Evolutionary conservation across 768 basidiomycete species (phyloP).

Genomic region (Agaricus sinodeliciosus): DNA sequence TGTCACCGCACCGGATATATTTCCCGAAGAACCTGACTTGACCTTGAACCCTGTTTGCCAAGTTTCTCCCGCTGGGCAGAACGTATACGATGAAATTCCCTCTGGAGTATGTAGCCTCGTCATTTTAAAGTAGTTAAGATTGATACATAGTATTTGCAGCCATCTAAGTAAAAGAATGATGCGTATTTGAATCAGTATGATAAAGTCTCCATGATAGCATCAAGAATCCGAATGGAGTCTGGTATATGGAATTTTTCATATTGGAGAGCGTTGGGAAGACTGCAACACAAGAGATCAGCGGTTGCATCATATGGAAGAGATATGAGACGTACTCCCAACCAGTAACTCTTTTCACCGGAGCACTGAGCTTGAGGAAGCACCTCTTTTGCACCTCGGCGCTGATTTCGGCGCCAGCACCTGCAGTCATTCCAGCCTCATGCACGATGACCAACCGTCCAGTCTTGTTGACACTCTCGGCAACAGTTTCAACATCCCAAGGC

Average conservation of each 20-base stretch:
- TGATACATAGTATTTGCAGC: background rate
- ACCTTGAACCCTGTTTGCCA: no score
- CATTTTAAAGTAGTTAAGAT: background rate
- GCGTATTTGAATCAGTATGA: conserved; percentile 37
- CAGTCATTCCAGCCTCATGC: conserved; percentile 86
- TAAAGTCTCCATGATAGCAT: conserved; percentile 80
- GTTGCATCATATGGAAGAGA: background rate
- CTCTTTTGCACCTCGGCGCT: conserved; percentile 86
- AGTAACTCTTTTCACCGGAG: conserved; percentile 80
- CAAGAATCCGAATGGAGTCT: conserved; percentile 76
- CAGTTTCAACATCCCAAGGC: conserved; percentile 81
- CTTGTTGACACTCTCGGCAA: conserved; percentile 76
- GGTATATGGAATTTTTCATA: conserved; percentile 94
- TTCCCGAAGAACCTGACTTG: no score
- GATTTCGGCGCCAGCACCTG: conserved; percentile 87
- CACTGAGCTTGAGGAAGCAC: conserved; percentile 83
- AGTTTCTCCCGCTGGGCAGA: no score
- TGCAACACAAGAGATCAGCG: conserved; percentile 21
- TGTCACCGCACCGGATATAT: no score
- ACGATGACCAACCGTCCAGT: conserved; percentile 86
- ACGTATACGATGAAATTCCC: background rate
- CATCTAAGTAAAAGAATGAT: background rate
- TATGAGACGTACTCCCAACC: conserved; percentile 84
- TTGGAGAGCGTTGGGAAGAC: conserved; percentile 76
- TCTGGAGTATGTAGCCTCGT: no score